Evolutionary conservation across 768 basidiomycete genomes (phyloP), one percentile per base, ranked within the genome.

Genomic region (Termitomyces sp.): DNA sequence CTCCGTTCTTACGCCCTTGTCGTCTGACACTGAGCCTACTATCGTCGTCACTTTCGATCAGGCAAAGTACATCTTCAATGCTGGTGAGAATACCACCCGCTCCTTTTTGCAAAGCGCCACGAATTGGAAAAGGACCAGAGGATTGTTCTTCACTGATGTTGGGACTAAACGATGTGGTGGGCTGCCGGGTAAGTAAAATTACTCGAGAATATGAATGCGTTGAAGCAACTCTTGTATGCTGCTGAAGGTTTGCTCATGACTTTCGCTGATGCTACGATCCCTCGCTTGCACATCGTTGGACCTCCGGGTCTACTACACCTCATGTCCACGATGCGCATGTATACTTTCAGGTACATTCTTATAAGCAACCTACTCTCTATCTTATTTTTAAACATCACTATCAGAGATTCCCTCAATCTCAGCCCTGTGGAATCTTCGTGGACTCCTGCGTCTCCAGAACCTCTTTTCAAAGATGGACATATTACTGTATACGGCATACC

Each of bases 61-160:
- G 54, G 86, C 82, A 13, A 89, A 92, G 63, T 98, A 94, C 63
- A 78, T 95, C 40, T 93, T 98, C 79, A 94, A 94, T 70, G 84
- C 79, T 20, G 87, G 91, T 8, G 94, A 97, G 70, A 88, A 88
- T 58, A 85, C 88, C 1, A 86, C 84, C 44, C 76, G 95, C 36
- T 74, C 88, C 0, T 89, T 88, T 66, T 71, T 86, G 16, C 88
- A 94, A 72, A 83, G 83, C 58, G 75, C 74, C 61, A 73, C 79
- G 46, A 83, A 82, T 50, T 82, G 90, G 79, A 83, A 79, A 67
- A 88, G 83, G 62, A 76, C 88, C 5, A 79, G 77, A 38, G 86
- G 78, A 1, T 57, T 96, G 9, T 95, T 97, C 70, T 72, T 94
- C 60, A 89, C 86, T 1, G 80, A 84, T 44, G 72, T 85, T 0